These are phyloP conservation scores for Chara braunii DNA, from an alignment of 139 green algal species.

Conservation along the genomic window DNA sequence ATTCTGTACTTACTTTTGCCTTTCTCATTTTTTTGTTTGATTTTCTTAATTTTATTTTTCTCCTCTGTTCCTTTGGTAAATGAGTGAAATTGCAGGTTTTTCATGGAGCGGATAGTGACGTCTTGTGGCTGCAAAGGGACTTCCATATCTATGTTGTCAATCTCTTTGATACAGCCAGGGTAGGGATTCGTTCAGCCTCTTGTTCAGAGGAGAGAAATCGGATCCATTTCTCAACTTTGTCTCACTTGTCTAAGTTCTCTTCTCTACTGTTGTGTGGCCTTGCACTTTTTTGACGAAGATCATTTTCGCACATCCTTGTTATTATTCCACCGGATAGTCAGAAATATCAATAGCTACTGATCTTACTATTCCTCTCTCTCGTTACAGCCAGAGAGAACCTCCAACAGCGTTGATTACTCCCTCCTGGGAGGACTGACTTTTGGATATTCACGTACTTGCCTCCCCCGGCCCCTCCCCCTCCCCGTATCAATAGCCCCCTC, in stretches of 20 bases:
- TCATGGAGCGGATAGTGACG: constrained; percentile 78
- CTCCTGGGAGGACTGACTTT: neutral
- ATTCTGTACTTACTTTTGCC: too few species aligned
- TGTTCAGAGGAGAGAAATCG: neutral
- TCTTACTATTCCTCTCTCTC: too few species aligned
- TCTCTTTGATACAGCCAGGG: constrained; percentile 83
- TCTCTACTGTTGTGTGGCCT: neutral
- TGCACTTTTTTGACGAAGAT: neutral
- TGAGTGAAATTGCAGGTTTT: constrained; percentile 90
- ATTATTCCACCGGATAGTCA: too few species aligned
- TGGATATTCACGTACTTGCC: neutral
- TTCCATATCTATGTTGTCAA: constrained; percentile 87
- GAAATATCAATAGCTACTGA: too few species aligned
- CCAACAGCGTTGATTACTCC: neutral
- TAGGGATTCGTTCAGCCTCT: constrained; percentile 9
- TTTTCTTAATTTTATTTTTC: too few species aligned
- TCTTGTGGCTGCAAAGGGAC: constrained; percentile 81
- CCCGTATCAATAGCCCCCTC: neutral
- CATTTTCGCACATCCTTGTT: neutral
- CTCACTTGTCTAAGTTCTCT: too few species aligned
- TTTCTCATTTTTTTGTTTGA: too few species aligned
- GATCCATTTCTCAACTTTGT: too few species aligned
- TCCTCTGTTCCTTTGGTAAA: too few species aligned
- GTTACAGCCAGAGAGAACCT: too few species aligned
- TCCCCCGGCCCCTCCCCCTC: neutral